These are phyloP conservation scores for Pezicula rhizophila DNA, from an alignment of 2,329 filamentous ascomycete genomes.

Conservation along the genomic window DNA sequence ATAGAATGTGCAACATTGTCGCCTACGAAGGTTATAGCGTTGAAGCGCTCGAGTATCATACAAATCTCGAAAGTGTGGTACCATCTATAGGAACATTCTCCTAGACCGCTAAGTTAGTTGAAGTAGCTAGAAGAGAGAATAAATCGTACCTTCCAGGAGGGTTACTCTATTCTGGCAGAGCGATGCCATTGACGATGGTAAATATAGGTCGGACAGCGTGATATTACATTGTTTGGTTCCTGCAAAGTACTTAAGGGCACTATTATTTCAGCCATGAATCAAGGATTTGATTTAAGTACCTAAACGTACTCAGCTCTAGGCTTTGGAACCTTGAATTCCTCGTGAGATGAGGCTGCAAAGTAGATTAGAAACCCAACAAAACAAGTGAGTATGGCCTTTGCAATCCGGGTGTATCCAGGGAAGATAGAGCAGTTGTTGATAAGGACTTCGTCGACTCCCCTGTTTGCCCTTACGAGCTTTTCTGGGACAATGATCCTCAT, in stretches of 20 bases:
- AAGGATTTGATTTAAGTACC: background rate
- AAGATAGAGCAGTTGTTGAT: too few species aligned
- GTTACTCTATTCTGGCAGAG: background rate
- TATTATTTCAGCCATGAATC: background rate
- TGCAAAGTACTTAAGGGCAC: background rate
- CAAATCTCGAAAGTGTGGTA: slow-evolving; percentile 35
- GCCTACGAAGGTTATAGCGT: slow-evolving; percentile 34
- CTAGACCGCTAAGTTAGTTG: slow-evolving; percentile 30
- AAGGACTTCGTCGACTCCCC: too few species aligned
- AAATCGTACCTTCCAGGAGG: background rate
- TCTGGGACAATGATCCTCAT: too few species aligned
- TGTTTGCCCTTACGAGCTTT: too few species aligned
- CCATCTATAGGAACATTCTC: slow-evolving; percentile 37
- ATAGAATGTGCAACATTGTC: slow-evolving; percentile 33
- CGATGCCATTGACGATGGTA: background rate
- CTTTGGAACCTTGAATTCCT: background rate
- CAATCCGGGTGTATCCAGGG: too few species aligned
- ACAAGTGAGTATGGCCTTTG: background rate
- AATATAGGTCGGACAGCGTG: background rate
- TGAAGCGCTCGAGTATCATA: slow-evolving; percentile 37
- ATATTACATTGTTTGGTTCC: background rate
- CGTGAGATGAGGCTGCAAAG: background rate
- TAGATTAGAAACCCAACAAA: background rate
- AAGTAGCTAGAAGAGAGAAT: slow-evolving; percentile 13
- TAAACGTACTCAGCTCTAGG: background rate